Conservation (phyloP, 495 filamentous ascomycete genomes). For the Daldinia decipiens region DNA sequence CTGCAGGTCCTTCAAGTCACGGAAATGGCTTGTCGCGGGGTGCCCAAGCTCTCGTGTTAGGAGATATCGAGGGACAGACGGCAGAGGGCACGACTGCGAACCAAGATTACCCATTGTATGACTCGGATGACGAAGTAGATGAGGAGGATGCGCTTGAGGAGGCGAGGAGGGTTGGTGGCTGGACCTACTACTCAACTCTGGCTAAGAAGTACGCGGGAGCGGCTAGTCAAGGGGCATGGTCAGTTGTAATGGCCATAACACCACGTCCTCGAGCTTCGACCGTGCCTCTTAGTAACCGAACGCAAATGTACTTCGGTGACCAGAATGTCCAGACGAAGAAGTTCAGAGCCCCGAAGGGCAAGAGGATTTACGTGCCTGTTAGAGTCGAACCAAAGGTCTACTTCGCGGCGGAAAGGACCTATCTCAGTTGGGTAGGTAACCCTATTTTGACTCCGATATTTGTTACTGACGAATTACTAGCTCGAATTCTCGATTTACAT, state of each 20-base stretch:
- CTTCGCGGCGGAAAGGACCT: constrained; percentile 95
- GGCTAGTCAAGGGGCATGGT: constrained; percentile 51
- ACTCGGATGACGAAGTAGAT: constrained; percentile 85
- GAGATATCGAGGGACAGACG: constrained; percentile 61
- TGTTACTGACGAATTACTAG: constrained; percentile 49
- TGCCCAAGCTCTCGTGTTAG: constrained; percentile 44
- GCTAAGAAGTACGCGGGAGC: constrained; percentile 48
- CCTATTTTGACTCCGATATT: constrained; percentile 8
- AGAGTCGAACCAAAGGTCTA: constrained; percentile 98
- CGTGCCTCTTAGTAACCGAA: constrained; percentile 64
- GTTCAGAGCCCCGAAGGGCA: constrained; percentile 90
- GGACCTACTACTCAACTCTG: constrained; percentile 71
- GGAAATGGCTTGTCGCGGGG: constrained; percentile 50
- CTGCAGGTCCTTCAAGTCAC: constrained; percentile 26
- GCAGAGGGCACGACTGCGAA: constrained; percentile 60
- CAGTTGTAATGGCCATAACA: constrained; percentile 61
- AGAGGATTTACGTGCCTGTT: constrained; percentile 92
- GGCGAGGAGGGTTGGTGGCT: constrained; percentile 75
- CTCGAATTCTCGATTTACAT: constrained; percentile 96
- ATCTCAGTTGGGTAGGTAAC: constrained; percentile 82
- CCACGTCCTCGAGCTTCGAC: constrained; percentile 70
- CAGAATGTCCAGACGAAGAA: constrained; percentile 67
- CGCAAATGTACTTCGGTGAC: constrained; percentile 57
- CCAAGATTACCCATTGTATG: constrained; percentile 86
- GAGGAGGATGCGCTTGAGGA: constrained; percentile 75